Percentiles rank a stretch among this genome's conserved stretches.
Evolutionary conservation across 1,284 basidiomycete species (phyloP).

Genomic region (Pterulicium gracile): DNA sequence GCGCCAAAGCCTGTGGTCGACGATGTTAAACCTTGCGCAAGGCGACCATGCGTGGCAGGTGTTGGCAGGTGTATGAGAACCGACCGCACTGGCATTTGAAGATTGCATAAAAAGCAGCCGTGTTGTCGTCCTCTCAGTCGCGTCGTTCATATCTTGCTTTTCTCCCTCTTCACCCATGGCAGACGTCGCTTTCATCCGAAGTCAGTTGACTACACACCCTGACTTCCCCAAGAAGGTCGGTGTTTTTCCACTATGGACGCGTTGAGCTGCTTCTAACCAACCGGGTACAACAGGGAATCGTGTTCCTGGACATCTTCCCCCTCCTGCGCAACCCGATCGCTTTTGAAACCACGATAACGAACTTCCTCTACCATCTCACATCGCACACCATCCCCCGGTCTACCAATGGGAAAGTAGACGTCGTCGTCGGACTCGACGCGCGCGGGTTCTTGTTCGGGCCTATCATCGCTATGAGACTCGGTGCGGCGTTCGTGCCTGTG

Average conservation of each 20-base stretch:
- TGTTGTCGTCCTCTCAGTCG: no score
- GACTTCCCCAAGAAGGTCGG: conserved; percentile 85
- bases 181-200: conserved; percentile 67
- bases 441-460: conserved; percentile 95
- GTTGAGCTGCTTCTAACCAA: conserved; percentile 3
- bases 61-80: no score
- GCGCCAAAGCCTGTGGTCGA: no score
- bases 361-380: conserved; percentile 81
- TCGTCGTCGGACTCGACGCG: conserved; percentile 92
- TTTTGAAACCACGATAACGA: conserved; percentile 87
- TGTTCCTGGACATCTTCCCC: conserved; percentile 87
- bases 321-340: conserved; percentile 75
- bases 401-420: conserved; percentile 72
- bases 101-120: no score
- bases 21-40: no score
- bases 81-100: no score
- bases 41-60: no score
- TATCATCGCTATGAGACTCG: conserved; percentile 82
- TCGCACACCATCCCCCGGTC: conserved; percentile 59
- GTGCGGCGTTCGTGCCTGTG: conserved; percentile 94
- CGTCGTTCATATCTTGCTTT: conserved; percentile 9
- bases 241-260: conserved; percentile 1
- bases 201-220: conserved; percentile 55
- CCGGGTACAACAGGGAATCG: conserved; percentile 59
- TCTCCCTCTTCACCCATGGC: conserved; percentile 37